phyloP scores from a whole-genome alignment of 2,329 filamentous ascomycete genomes.

The Fusarium sp. region DNA sequence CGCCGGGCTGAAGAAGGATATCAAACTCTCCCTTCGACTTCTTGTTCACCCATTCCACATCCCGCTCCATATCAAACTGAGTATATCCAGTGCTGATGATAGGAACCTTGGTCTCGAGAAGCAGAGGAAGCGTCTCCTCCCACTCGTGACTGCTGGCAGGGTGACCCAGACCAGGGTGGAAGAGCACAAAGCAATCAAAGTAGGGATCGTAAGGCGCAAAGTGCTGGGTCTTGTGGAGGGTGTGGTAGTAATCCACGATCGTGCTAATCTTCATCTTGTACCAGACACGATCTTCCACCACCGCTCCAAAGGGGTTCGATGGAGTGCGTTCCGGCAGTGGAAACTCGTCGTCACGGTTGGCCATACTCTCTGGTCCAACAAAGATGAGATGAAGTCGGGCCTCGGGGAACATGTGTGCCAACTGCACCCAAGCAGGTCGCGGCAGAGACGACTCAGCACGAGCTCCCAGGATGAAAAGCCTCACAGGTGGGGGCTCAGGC shows the following conservation, averaged over 20 bases:
- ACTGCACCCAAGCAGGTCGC: slow-evolving; percentile 91
- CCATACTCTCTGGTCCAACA: slow-evolving; percentile 96
- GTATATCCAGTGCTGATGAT: slow-evolving; percentile 97
- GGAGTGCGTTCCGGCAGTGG: slow-evolving; percentile 88
- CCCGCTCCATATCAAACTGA: slow-evolving; percentile 92
- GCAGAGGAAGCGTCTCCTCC: slow-evolving; percentile 87
- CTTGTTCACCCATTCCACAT: slow-evolving; percentile 89
- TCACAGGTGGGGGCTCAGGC: slow-evolving; percentile 86
- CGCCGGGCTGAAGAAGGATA: slow-evolving; percentile 88
- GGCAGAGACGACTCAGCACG: slow-evolving; percentile 98
- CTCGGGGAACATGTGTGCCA: slow-evolving; percentile 94
- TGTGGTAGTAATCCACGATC: slow-evolving; percentile 98
- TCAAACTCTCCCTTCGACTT: slow-evolving; percentile 93
- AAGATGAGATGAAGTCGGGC: slow-evolving; percentile 92
- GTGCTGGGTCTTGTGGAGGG: slow-evolving; percentile 87
- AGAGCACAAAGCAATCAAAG: slow-evolving; percentile 97
- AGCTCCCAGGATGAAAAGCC: slow-evolving; percentile 92
- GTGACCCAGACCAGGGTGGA: slow-evolving; percentile 96
- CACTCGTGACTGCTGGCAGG: slow-evolving; percentile 94
- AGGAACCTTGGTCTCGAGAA: slow-evolving; percentile 95
- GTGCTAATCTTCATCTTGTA: slow-evolving; percentile 96
- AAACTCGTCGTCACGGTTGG: slow-evolving; percentile 92
- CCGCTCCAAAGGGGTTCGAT: slow-evolving; percentile 90
- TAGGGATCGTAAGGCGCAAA: slow-evolving; percentile 98
- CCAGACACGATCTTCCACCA: slow-evolving; percentile 91